Evolutionary conservation across 805 yeast species (phyloP), one percentile per base, ranked within the genome.

Genomic region (Candida mattraensis): DNA sequence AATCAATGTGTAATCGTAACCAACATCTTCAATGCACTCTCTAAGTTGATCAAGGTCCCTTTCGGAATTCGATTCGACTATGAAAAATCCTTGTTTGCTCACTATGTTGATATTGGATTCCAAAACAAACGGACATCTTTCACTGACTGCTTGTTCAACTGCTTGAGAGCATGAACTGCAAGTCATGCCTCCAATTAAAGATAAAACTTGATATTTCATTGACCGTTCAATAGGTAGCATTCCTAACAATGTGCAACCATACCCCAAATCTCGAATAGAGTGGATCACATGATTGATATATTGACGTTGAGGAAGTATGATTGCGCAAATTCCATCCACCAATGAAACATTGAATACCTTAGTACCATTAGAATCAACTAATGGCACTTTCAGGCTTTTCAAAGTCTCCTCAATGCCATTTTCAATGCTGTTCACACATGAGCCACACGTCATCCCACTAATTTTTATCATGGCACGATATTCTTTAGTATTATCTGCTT

Each of bases 111-210:
- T 68, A 7, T 75, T 73, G 21, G 70, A 66, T 12, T 72, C 76
- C 13, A 69, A 57, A 3, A 83, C 73, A 53, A 74, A 79, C 2
- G 74, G 70, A 18, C 51, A 47, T 24, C 80, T 56, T 6, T 66
- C 73, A 18, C 53, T 56, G 18, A 64, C 76, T 19, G 75, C 70
- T 10, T 67, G 58, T 8, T 62, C 55, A n/a, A 84, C 74, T 0
- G 88, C 65, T 28, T 69, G 67, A 1, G 77, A 77, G 57, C 93
- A 55, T 0, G 87, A 76, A 6, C 84, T 78, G 60, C 91, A 84
- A 0, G 87, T 77, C 56, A 83, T 82, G 3, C 89, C 91, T 8
- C 82, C 84, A 28, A 84, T 76, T 0, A 77, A 60, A 1, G 87
- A 87, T 8, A 69, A 63, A 7, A 80, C 73, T 47, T 70, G 72